These are phyloP conservation scores for Diaporthe ilicicola DNA, from an alignment of 2,329 filamentous ascomycete species.

Conservation along the genomic window DNA sequence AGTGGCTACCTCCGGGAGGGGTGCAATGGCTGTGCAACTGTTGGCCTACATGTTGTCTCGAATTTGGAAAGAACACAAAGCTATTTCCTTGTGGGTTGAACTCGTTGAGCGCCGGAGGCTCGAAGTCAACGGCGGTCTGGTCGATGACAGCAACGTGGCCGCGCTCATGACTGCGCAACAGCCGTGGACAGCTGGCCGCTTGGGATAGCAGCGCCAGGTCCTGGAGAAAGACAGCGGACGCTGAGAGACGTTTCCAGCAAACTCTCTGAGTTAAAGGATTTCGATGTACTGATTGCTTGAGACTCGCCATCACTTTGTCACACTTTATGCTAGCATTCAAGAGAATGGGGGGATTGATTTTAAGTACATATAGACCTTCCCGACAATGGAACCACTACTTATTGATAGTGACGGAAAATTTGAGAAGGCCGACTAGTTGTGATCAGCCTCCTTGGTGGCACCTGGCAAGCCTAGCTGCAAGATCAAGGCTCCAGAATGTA, in stretches of 20 bases:
- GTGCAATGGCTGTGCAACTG: conserved; percentile 42
- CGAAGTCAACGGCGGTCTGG: not conserved
- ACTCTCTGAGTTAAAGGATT: conserved; percentile 30
- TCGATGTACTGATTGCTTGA: not conserved
- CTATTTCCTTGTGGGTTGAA: conserved; percentile 42
- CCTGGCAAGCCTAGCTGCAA: too few relatives aligned
- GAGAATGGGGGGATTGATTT: too few relatives aligned
- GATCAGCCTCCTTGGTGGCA: too few relatives aligned
- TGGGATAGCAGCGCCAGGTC: conserved; percentile 50
- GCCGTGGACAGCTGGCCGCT: conserved; percentile 39
- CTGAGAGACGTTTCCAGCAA: conserved; percentile 37
- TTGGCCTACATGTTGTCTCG: conserved; percentile 43
- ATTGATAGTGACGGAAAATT: too few relatives aligned
- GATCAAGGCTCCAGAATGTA: too few relatives aligned
- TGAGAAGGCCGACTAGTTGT: too few relatives aligned
- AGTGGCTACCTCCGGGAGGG: conserved; percentile 44
- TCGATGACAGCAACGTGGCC: conserved; percentile 13
- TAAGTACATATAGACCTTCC: too few relatives aligned
- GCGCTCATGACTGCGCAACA: not conserved
- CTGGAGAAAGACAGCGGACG: conserved; percentile 46
- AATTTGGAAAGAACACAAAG: conserved; percentile 38
- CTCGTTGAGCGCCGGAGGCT: conserved; percentile 36
- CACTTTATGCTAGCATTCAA: too few relatives aligned
- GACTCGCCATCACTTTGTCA: too few relatives aligned
- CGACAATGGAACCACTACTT: too few relatives aligned